Evolutionary conservation across 257 asterid genomes (phyloP), one percentile per base, ranked within the genome.

Genomic region (Echium plantagineum): DNA sequence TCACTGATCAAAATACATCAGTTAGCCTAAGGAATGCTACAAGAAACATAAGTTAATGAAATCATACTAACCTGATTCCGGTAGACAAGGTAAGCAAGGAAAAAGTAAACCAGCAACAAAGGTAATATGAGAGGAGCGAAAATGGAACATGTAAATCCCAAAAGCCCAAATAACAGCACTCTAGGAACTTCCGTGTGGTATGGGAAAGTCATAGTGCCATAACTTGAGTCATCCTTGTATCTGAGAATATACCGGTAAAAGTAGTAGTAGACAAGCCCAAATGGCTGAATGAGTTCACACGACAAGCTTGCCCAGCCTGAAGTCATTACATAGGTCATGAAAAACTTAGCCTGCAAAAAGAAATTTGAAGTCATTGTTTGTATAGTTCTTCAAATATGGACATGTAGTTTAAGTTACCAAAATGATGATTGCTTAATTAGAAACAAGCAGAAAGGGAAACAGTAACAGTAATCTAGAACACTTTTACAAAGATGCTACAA

Each of bases 301-400:
- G 94, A 76, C 77, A 85, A 82, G 74, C 94, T 80, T 60, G 95
- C 89, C 97, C 97, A 90, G 58, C 97, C 97, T 21, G 97, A 90
- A 51, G 97, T 81, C 58, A 90, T 79, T 42, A 83, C 85, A 64
- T 87, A 87, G 55, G 95, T 89, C 74, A 90, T 82, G 61, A 87
- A 90, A 79, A 78, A 90, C 63, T 94, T 78, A 51, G 96, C 94
- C 97, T 86, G 87, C 71, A 71, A 63, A 57, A 66, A 26, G 52
- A 7, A 72, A 59, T 49, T 53, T 17, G 55, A 9, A 47, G 20
- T 15, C 18, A 63, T 52, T 21, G 16, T 22, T 35, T 12, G 2
- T 35, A 35, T 35, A 35, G 3, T 31, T 58, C 55, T 26, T 47
- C 38, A 22, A 19, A 17, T 26, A n/a, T 28, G 38, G 21, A 17